Base-by-base conservation (phyloP, 495 filamentous ascomycete species). In the Apiosordaria backusii region DNA sequence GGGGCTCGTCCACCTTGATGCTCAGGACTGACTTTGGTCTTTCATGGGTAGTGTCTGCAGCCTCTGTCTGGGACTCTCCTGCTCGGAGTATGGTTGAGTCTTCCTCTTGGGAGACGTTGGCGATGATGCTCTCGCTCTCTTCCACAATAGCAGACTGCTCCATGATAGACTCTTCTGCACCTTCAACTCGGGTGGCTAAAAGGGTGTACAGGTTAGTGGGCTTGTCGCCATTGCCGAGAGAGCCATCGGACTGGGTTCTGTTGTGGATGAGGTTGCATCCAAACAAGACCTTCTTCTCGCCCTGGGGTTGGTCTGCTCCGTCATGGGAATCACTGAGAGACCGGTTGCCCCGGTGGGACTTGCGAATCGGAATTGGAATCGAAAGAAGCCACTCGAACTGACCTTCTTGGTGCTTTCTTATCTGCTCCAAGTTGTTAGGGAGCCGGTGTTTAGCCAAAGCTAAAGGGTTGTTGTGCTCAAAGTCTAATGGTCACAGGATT, bases 321-420 rank as follows among this genome's bases (percentile, higher is more conserved):
- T 66, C 68, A 50, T 63, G 64, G 18, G 65, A 68, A 61, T 58
- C 54, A 63, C 55, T 52, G 26, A 65, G 65, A 60, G 62, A 65
- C 52, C 55, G 61, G 59, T 60, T 65, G 52, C 68, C 60, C 10
- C 71, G 45, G 62, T 63, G 40, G 3, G 59, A 61, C 29, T 15
- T 40, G 25, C 16, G 9, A 19, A 40, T 13, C n/a, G 64, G 53
- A 9, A 75, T 29, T 13, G 68, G 74, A 45, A 81, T 67, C 58
- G 79, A 74, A 54, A 83, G 66, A 60, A 83, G 68, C 72, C 78
- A 82, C 61, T 82, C 77, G 68, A 78, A 85, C 73, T 80, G 78
- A 77, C 83, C 81, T 77, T 79, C 76, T 67, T 80, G 78, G 73
- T 83, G 81, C 70, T 82, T 82, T 60, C 74, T 69, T 61, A 83